These are phyloP conservation scores for Glaciozyma antarctica DNA, from an alignment of 768 basidiomycete species.

Conservation along the genomic window DNA sequence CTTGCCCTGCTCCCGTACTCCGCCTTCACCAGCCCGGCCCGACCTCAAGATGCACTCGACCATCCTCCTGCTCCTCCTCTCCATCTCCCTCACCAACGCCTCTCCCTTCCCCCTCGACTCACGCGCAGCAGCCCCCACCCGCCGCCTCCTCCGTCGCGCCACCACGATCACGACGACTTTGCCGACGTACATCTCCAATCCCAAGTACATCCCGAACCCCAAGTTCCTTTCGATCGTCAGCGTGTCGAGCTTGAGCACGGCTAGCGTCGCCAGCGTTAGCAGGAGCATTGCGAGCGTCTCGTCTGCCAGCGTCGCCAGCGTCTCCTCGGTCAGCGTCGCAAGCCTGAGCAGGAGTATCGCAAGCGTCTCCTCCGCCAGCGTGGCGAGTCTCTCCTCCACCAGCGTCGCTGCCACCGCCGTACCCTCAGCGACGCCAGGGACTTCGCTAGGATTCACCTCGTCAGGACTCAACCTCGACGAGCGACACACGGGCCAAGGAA, in stretches of 20 bases:
- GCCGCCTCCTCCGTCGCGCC: neutral
- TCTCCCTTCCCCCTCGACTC: neutral
- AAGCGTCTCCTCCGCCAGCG: neutral
- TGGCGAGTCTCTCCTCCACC: neutral
- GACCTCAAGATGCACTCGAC: neutral
- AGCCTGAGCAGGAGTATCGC: neutral
- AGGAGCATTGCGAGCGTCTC: neutral
- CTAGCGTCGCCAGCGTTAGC: neutral
- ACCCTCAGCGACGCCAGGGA: neutral
- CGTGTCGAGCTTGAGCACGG: neutral
- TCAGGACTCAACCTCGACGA: neutral
- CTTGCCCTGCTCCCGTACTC: neutral
- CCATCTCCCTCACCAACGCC: neutral
- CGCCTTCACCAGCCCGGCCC: neutral
- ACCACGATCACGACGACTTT: neutral
- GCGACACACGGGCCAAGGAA: conserved; percentile 8
- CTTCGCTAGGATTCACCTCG: neutral
- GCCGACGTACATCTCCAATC: neutral
- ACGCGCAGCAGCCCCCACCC: neutral
- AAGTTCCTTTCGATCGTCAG: neutral
- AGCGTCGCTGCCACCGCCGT: neutral
- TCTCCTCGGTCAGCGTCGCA: neutral
- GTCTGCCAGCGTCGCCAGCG: neutral
- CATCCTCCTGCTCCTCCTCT: neutral
- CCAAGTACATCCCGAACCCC: neutral